A percentile compares a stretch with the other conserved stretches of the same genome.
Conservation (phyloP, 805 yeast species). For the Ogataea minuta region DNA sequence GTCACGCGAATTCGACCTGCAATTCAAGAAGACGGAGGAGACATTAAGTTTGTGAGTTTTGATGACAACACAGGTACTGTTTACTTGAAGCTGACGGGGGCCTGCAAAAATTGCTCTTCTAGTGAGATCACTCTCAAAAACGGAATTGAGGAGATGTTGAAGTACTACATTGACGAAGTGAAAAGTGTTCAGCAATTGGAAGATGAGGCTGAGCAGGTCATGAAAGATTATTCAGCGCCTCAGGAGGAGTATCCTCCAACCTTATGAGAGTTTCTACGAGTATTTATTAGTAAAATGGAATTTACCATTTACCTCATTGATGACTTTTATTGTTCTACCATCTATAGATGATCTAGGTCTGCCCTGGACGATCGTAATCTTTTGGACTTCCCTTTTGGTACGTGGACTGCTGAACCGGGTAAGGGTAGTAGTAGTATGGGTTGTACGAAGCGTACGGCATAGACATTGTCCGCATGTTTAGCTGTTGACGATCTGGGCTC, state of each 20-base stretch:
- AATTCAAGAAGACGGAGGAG: conserved; percentile 98
- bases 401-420: conserved; percentile 12
- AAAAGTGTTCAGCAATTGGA: conserved; percentile 82
- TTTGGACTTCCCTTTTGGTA: no score
- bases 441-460: conserved; percentile 19
- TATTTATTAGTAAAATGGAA: conserved; percentile 8
- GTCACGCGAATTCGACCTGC: conserved; percentile 97
- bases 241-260: conserved; percentile 36
- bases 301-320: neutral
- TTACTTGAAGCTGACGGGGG: conserved; percentile 86
- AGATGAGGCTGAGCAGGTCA: conserved; percentile 66
- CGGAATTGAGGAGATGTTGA: conserved; percentile 97
- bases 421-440: conserved; percentile 24
- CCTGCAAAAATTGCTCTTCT: conserved; percentile 90
- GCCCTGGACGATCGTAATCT: neutral
- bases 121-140: conserved; percentile 89
- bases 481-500: conserved; percentile 13
- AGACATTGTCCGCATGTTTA: conserved; percentile 12
- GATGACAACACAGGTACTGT: conserved; percentile 86
- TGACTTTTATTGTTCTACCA: no score
- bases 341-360: neutral
- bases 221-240: conserved; percentile 1
- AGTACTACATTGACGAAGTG: conserved; percentile 95
- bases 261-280: conserved; percentile 22
- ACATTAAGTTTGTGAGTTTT: conserved; percentile 83